These are phyloP conservation scores for Mycena rebaudengoi DNA, from an alignment of 768 basidiomycete species.

Conservation along the genomic window DNA sequence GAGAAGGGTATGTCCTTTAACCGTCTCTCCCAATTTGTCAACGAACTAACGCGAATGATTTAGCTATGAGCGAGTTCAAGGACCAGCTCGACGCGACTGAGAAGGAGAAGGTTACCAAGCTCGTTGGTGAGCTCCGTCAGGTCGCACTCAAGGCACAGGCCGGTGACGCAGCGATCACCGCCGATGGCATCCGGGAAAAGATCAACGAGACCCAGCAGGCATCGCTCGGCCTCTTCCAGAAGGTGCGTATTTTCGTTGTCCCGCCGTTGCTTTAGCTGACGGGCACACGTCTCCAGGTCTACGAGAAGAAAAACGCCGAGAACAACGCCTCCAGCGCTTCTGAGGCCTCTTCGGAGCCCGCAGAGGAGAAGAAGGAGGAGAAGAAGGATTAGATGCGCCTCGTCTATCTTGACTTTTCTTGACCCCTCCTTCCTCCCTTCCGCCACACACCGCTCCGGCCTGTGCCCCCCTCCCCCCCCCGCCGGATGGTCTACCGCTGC, in stretches of 20 bases:
- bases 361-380: slow-evolving; percentile 66
- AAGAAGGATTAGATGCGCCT: slow-evolving; percentile 88
- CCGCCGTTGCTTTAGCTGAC: neutral
- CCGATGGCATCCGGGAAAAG: slow-evolving; percentile 91
- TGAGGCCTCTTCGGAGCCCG: slow-evolving; percentile 44
- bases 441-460: slow-evolving; percentile 6
- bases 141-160: slow-evolving; percentile 89
- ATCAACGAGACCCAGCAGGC: slow-evolving; percentile 94
- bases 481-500: too few species aligned
- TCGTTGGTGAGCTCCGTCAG: slow-evolving; percentile 88
- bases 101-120: slow-evolving; percentile 92
- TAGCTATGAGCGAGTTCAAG: slow-evolving; percentile 97
- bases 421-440: slow-evolving; percentile 16
- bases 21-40: neutral
- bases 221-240: slow-evolving; percentile 96
- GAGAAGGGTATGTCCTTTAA: slow-evolving; percentile 77
- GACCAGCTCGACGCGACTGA: slow-evolving; percentile 93
- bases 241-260: slow-evolving; percentile 50
- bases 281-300: slow-evolving; percentile 60
- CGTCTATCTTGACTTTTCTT: slow-evolving; percentile 1
- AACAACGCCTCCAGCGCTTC: slow-evolving; percentile 59
- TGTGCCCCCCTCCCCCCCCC: slow-evolving; percentile 1
- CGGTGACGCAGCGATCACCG: slow-evolving; percentile 80
- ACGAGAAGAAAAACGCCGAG: slow-evolving; percentile 91
- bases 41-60: slow-evolving; percentile 13